Percentiles rank a stretch among this genome's conserved stretches.
Conservation (phyloP, 2,329 filamentous ascomycete species). For the Colletotrichum lentis region DNA sequence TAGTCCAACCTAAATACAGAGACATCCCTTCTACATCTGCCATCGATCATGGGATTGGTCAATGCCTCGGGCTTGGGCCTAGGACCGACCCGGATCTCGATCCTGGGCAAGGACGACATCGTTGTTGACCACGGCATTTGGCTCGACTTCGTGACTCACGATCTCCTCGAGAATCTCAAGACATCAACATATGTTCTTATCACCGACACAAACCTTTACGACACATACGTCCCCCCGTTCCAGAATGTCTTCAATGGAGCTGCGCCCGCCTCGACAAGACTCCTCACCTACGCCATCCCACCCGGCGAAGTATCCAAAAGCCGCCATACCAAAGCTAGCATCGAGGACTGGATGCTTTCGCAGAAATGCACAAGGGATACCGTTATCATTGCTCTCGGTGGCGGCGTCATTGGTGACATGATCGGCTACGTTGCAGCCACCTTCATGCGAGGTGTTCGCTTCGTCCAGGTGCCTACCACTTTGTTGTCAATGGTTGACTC, state of each 20-base stretch:
- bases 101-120: slow-evolving; percentile 89
- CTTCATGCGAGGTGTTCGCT: slow-evolving; percentile 96
- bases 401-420: slow-evolving; percentile 97
- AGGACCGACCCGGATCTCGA: slow-evolving; percentile 71
- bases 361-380: slow-evolving; percentile 95
- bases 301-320: slow-evolving; percentile 95
- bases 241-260: slow-evolving; percentile 51
- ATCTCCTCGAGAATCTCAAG: slow-evolving; percentile 78
- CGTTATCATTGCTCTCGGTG: slow-evolving; percentile 91
- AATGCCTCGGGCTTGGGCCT: slow-evolving; percentile 36
- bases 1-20: not conserved
- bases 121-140: slow-evolving; percentile 92
- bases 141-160: slow-evolving; percentile 80
- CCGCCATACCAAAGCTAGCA: slow-evolving; percentile 89
- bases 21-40: not conserved
- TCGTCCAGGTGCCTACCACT: slow-evolving; percentile 95
- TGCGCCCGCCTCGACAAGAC: slow-evolving; percentile 61
- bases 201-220: slow-evolving; percentile 90
- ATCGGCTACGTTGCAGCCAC: slow-evolving; percentile 97
- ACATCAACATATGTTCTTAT: slow-evolving; percentile 96
- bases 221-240: slow-evolving; percentile 83
- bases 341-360: slow-evolving; percentile 96
- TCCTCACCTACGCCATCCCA: slow-evolving; percentile 86
- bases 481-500: slow-evolving; percentile 98
- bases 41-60: slow-evolving; percentile 32